phyloP scores from a whole-genome alignment of 495 filamentous ascomycete species.

The Apodospora peruviana region DNA sequence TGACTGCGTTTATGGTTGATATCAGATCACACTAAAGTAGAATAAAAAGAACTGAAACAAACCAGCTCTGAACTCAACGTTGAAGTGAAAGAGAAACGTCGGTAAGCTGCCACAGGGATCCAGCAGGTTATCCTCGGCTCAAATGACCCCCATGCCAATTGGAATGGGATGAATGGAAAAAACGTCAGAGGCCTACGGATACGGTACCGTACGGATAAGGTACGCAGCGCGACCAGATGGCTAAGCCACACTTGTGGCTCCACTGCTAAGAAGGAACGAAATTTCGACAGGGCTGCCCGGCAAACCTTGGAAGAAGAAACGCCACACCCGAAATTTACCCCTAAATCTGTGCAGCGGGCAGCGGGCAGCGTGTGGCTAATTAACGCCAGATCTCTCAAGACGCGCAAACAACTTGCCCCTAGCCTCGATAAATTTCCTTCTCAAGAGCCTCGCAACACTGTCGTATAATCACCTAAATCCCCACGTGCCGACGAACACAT shows the following conservation, averaged over 20 bases:
- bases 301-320: not conserved
- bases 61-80: too few species aligned
- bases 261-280: not conserved
- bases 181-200: not conserved
- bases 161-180: not conserved
- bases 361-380: slow-evolving; percentile 8
- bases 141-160: slow-evolving; percentile 7
- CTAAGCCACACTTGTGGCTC: not conserved
- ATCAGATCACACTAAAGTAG: too few species aligned
- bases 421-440: slow-evolving; percentile 2
- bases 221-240: not conserved
- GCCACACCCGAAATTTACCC: slow-evolving; percentile 12
- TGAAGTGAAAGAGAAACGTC: not conserved
- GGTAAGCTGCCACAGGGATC: not conserved
- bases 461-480: not conserved
- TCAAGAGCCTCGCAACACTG: not conserved
- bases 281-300: not conserved
- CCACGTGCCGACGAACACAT: not conserved
- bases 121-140: slow-evolving; percentile 24
- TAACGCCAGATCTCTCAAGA: slow-evolving; percentile 12
- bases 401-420: slow-evolving; percentile 4
- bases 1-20: not conserved
- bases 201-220: not conserved
- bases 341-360: not conserved
- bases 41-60: too few species aligned